phyloP scores from a whole-genome alignment of 1,139 yeast species.

The Barnettozyma hawaiiensis region DNA sequence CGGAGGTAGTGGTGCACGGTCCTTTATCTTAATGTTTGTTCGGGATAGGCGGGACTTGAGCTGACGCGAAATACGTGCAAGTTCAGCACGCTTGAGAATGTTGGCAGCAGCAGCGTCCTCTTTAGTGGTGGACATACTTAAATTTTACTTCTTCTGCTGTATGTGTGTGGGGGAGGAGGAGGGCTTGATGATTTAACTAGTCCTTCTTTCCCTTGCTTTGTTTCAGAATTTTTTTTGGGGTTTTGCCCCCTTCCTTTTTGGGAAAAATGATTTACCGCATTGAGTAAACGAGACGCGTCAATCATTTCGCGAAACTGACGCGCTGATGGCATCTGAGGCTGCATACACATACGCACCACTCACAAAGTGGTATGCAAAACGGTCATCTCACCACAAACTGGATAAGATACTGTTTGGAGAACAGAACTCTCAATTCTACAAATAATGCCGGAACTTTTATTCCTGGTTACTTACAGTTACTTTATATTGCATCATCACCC shows the following conservation, averaged over 20 bases:
- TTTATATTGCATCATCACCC: too few species aligned
- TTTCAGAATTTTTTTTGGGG: background rate
- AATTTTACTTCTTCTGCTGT: too few species aligned
- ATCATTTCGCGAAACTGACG: background rate
- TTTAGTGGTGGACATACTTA: constrained; percentile 6
- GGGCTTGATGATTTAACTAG: too few species aligned
- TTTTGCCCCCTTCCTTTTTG: background rate
- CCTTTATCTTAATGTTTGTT: constrained; percentile 30
- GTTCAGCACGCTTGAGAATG: constrained; percentile 37
- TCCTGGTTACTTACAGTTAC: too few species aligned
- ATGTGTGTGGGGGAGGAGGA: too few species aligned
- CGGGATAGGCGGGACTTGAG: constrained; percentile 33
- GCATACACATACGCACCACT: too few species aligned
- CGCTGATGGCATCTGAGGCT: background rate
- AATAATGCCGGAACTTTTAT: too few species aligned
- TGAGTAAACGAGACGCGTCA: constrained; percentile 2
- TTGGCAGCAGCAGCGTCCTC: constrained; percentile 37
- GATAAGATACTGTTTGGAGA: too few species aligned
- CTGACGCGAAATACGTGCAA: constrained; percentile 37
- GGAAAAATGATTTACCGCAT: background rate
- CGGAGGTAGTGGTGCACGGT: constrained; percentile 4
- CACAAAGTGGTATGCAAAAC: too few species aligned
- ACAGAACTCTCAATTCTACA: too few species aligned
- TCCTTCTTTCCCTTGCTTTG: background rate
- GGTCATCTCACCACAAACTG: too few species aligned